phyloP scores from a whole-genome alignment of 371 early-diverging fungal genomes.

The Mortierella sp. region DNA sequence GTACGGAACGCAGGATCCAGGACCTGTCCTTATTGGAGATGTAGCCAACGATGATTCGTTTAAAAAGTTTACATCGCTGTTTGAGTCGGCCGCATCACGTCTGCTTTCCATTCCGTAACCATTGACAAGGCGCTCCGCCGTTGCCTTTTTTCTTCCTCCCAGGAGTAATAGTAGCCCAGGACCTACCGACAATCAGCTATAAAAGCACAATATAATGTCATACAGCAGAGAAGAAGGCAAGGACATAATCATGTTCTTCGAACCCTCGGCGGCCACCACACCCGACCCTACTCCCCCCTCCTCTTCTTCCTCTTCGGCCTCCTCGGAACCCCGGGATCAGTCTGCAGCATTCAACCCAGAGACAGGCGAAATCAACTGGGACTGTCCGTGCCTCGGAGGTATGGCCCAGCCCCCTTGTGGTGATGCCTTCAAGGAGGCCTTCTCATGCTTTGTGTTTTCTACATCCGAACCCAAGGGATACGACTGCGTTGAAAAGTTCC shows the following conservation, averaged over 20 bases:
- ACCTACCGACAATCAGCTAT: not conserved
- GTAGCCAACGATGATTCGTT: no score
- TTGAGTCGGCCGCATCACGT: no score
- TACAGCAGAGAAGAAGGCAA: conserved; percentile 65
- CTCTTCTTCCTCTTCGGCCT: not conserved
- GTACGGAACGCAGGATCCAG: not conserved
- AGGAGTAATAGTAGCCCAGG: not conserved
- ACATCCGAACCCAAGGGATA: conserved; percentile 82
- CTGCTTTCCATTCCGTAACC: no score
- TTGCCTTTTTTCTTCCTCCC: not conserved
- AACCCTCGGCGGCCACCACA: conserved; percentile 35
- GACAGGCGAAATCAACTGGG: conserved; percentile 99
- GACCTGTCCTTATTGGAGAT: not conserved
- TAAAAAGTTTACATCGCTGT: no score
- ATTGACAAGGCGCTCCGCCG: not conserved
- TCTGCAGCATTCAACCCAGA: conserved; percentile 74
- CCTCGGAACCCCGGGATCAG: conserved; percentile 39
- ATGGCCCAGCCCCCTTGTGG: conserved; percentile 98
- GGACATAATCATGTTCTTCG: conserved; percentile 66
- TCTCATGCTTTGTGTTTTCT: conserved; percentile 96
- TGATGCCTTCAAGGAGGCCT: conserved; percentile 95
- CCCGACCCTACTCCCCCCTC: conserved; percentile 3
- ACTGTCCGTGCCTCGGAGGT: conserved; percentile 96
- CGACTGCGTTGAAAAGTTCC: conserved; percentile 88
- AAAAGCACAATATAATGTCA: conserved; percentile 42